A percentile compares a stretch with the other conserved stretches of the same genome.
These are phyloP conservation scores for Saitozyma sp. DNA, from an alignment of 768 basidiomycete genomes.

Conservation along the genomic window DNA sequence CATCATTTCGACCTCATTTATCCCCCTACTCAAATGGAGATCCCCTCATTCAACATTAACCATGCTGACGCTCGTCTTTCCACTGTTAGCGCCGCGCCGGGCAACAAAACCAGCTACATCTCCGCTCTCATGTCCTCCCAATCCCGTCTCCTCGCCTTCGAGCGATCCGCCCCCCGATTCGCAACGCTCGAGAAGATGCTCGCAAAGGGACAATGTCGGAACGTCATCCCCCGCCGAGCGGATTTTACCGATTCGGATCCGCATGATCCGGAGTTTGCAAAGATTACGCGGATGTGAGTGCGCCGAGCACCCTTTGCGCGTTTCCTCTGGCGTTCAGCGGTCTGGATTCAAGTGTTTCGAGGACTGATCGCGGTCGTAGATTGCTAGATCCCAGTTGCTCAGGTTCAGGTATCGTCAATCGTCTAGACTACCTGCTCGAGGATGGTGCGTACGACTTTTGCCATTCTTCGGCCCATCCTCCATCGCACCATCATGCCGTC, in stretches of 20 bases:
- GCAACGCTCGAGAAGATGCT: conserved; percentile 83
- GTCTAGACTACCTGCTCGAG: conserved; percentile 78
- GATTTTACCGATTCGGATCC: conserved; percentile 87
- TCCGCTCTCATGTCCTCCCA: conserved; percentile 61
- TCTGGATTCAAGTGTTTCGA: background rate
- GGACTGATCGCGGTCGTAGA: conserved; percentile 54
- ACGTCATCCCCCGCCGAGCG: conserved; percentile 69
- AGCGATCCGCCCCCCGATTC: conserved; percentile 78
- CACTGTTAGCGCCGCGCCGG: conserved; percentile 69
- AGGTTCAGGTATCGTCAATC: conserved; percentile 87
- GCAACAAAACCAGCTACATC: conserved; percentile 95
- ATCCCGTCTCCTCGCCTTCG: conserved; percentile 73
- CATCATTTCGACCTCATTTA: background rate
- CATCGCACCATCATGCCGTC: too few species aligned
- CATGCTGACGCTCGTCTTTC: too few species aligned
- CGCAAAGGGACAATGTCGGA: conserved; percentile 75
- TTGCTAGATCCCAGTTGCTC: conserved; percentile 96
- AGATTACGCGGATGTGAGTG: conserved; percentile 82
- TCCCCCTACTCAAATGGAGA: background rate
- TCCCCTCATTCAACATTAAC: background rate
- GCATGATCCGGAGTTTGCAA: conserved; percentile 61
- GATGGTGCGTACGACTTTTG: conserved; percentile 58
- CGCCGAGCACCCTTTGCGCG: background rate
- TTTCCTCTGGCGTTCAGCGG: background rate
- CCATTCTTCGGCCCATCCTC: too few species aligned